A percentile compares a stretch with the other conserved stretches of the same genome.
phyloP scores from a whole-genome alignment of 371 early-diverging fungal genomes.

The Syncephalastrum contaminatum region DNA sequence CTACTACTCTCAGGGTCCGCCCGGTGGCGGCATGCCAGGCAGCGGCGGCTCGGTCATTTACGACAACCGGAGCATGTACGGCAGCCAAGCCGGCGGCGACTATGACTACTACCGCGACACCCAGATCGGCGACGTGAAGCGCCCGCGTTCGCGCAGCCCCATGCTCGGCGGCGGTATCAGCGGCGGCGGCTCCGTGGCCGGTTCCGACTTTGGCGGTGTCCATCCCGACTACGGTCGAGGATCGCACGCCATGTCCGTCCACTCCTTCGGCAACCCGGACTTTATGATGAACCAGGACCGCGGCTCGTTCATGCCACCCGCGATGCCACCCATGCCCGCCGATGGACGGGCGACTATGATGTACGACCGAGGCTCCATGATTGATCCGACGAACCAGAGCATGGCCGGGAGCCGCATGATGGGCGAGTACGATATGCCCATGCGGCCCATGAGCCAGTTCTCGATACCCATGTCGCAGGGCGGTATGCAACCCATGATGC shows the following conservation, averaged over 20 bases:
- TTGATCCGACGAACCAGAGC: conserved; percentile 4
- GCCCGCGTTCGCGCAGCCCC: conserved; percentile 35
- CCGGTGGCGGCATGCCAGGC: conserved; percentile 11
- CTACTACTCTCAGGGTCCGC: conserved; percentile 30
- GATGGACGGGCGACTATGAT: neutral
- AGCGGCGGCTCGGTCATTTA: conserved; percentile 32
- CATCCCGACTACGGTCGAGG: conserved; percentile 19
- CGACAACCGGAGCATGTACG: conserved; percentile 44
- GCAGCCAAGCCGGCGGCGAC: conserved; percentile 45
- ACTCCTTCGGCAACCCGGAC: conserved; percentile 34
- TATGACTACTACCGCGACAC: conserved; percentile 53
- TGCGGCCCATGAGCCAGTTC: conserved; percentile 29
- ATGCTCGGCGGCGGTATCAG: conserved; percentile 7
- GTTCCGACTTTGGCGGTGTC: conserved; percentile 18
- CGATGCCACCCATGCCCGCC: too few relatives aligned
- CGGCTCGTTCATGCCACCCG: too few relatives aligned
- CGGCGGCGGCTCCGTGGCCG: conserved; percentile 16
- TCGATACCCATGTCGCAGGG: conserved; percentile 37
- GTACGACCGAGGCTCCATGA: conserved; percentile 5
- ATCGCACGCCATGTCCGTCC: conserved; percentile 37
- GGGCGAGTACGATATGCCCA: conserved; percentile 14
- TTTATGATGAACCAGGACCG: conserved; percentile 7
- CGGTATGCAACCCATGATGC: conserved; percentile 30
- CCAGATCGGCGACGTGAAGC: conserved; percentile 22
- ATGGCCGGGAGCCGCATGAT: conserved; percentile 12